Base-by-base conservation (phyloP, 148 eudicot genomes). In the Camellia japonica region DNA sequence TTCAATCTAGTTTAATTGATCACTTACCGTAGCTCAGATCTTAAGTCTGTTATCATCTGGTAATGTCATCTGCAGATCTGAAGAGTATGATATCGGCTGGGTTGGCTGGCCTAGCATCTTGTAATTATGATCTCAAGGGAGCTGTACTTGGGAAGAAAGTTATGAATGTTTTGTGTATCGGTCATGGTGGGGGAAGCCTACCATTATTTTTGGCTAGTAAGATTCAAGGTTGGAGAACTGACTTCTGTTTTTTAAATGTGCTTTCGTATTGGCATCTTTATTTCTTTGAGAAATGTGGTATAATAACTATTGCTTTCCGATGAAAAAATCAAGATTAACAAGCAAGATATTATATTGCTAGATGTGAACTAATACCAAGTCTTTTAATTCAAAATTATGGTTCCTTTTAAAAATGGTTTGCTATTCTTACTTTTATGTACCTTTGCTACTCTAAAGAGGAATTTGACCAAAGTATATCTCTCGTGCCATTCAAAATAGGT, bases 171-270 rank as follows among this genome's bases (percentile, higher is more conserved):
- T 81, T 95, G 82, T 95, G 99, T 86, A 88, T 95, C 1, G 99
- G 99, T 20, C 99, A 95, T 86, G 99, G 99, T 75, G 99, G 99
- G 44, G 99, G 99, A 83, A 93, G 90, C 92, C 76, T 95, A 74
- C 99, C 99, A 3, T 78, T 95, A 70, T 95, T 90, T 85, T 65
- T 95, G 78, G 98, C 97, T 64, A 86, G 89, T 82, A 87, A 87
- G 78, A 87, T 95, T 66, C 85, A 80, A 92, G 99, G 99, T 95
- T 44, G 42, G 87, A 65, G 9, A 68, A 52, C 3, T 64, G 18
- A 46, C 16, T 58, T 62, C 59, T 52, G 23, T 23, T 23, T 20
- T 19, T 30, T 20, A 52, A 18, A 18, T 77, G 12, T 15, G 8
- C 80, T 55, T 78, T 61, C 52, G 7, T 10, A 2, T 41, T 38